phyloP scores from a whole-genome alignment of 1,284 basidiomycete genomes.

The Butyriboletus appendiculatus region DNA sequence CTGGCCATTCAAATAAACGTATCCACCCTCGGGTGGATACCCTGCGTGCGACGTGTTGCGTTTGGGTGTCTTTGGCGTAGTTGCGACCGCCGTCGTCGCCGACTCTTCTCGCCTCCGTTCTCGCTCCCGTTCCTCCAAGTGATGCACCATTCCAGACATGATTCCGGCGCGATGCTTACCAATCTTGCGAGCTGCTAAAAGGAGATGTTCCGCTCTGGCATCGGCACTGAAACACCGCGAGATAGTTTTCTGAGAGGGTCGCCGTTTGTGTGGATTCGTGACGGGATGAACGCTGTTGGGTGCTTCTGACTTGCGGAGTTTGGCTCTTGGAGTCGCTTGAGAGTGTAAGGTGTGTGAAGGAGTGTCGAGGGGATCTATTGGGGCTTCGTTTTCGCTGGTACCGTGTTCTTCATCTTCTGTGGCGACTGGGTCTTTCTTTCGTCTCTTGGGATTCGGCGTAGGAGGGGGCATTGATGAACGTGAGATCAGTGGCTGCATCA shows the following conservation, averaged over 20 bases:
- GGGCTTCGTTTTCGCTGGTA: conserved; percentile 28
- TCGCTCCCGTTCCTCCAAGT: conserved; percentile 31
- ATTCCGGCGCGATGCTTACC: conserved; percentile 45
- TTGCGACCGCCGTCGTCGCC: conserved; percentile 24
- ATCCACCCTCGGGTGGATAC: conserved; percentile 24
- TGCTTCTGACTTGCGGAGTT: conserved; percentile 27
- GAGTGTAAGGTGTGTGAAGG: conserved; percentile 15
- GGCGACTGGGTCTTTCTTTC: conserved; percentile 25
- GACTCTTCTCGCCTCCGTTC: conserved; percentile 30
- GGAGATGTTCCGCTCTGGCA: conserved; percentile 49
- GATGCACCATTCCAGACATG: conserved; percentile 37
- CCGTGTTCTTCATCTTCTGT: conserved; percentile 28
- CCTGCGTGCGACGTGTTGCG: conserved; percentile 18
- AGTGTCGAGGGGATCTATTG: conserved; percentile 14
- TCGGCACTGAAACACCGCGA: conserved; percentile 39
- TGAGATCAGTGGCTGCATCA: conserved; percentile 44
- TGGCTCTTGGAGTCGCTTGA: conserved; percentile 27
- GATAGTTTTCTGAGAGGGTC: conserved; percentile 25
- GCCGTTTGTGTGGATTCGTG: conserved; percentile 23
- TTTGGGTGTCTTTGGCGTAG: conserved; percentile 35
- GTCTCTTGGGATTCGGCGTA: conserved; percentile 27
- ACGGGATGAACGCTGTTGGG: conserved; percentile 2
- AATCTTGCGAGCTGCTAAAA: conserved; percentile 49
- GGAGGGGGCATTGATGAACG: conserved; percentile 19
- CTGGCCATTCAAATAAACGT: conserved; percentile 32